A percentile compares a stretch with the other conserved stretches of the same genome.
Evolutionary conservation across 1,284 basidiomycete genomes (phyloP).

Genomic region (Heimioporus retisporus): DNA sequence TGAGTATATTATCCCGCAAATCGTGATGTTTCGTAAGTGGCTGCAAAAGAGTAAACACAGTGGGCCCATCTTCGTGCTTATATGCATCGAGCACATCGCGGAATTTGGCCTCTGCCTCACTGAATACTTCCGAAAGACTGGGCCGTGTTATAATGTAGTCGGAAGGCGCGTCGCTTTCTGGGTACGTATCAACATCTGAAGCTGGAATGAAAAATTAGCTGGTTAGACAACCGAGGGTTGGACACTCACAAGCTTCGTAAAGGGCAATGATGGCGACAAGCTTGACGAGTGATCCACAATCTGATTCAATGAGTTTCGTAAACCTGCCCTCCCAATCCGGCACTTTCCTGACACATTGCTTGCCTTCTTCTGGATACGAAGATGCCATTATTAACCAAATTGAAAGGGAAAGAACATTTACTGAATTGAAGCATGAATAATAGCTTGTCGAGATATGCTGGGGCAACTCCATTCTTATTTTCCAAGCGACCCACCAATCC

Average conservation of each 20-base stretch:
- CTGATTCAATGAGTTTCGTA: constrained; percentile 26
- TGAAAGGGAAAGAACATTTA: not conserved
- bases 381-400: not conserved
- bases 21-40: too few species aligned
- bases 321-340: constrained; percentile 21
- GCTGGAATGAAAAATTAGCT: too few species aligned
- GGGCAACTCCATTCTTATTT: constrained; percentile 23
- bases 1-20: too few species aligned
- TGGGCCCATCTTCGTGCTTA: constrained; percentile 7
- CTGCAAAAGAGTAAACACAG: too few species aligned
- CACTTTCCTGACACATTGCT: not conserved
- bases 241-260: constrained; percentile 34
- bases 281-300: too few species aligned
- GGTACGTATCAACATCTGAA: too few species aligned
- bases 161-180: too few species aligned
- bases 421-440: too few species aligned
- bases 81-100: constrained; percentile 14
- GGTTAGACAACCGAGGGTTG: not conserved
- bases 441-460: constrained; percentile 35
- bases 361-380: constrained; percentile 33
- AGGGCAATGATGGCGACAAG: constrained; percentile 38
- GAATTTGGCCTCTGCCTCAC: constrained; percentile 21
- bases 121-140: constrained; percentile 22
- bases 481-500: constrained; percentile 24
- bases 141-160: too few species aligned